Evolutionary conservation across 2,329 filamentous ascomycete species (phyloP).

Genomic region (Ampelomyces quisqualis): DNA sequence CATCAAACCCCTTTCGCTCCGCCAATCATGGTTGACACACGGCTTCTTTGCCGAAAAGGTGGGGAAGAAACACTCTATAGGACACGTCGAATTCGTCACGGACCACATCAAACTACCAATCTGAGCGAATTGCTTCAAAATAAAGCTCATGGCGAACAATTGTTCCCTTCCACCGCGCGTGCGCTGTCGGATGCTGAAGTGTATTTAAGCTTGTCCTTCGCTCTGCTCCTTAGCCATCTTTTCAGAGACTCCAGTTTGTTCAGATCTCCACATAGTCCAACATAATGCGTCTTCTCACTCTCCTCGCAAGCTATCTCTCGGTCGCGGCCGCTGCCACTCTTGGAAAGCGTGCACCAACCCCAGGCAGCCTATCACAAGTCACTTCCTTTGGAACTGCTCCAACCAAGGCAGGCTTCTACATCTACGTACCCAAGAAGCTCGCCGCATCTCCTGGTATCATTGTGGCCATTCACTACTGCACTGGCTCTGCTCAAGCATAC

Average conservation of each 20-base stretch:
- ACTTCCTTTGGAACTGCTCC: slow-evolving; percentile 50
- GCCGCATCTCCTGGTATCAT: slow-evolving; percentile 53
- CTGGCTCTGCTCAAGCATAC: slow-evolving; percentile 53
- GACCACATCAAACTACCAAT: neutral
- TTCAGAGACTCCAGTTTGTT: slow-evolving; percentile 1
- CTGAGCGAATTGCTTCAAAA: neutral
- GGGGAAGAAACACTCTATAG: slow-evolving; percentile 1
- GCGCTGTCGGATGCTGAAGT: neutral
- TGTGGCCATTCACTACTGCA: slow-evolving; percentile 60
- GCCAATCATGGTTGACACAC: slow-evolving; percentile 4
- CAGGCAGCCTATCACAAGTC: slow-evolving; percentile 42
- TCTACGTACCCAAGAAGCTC: slow-evolving; percentile 52
- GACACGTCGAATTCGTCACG: neutral
- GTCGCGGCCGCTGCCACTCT: slow-evolving; percentile 25
- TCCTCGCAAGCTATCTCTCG: slow-evolving; percentile 22
- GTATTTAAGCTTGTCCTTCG: slow-evolving; percentile 2
- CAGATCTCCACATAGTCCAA: neutral
- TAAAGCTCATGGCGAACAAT: neutral
- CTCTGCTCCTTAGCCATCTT: slow-evolving; percentile 2
- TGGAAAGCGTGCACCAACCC: slow-evolving; percentile 28
- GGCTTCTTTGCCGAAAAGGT: neutral
- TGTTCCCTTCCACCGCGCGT: slow-evolving; percentile 8
- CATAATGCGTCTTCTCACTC: slow-evolving; percentile 28
- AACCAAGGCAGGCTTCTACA: slow-evolving; percentile 55
- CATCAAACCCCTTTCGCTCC: neutral